These are phyloP conservation scores for Persicaria tinctoria DNA, from an alignment of 148 eudicot species.

Conservation along the genomic window DNA sequence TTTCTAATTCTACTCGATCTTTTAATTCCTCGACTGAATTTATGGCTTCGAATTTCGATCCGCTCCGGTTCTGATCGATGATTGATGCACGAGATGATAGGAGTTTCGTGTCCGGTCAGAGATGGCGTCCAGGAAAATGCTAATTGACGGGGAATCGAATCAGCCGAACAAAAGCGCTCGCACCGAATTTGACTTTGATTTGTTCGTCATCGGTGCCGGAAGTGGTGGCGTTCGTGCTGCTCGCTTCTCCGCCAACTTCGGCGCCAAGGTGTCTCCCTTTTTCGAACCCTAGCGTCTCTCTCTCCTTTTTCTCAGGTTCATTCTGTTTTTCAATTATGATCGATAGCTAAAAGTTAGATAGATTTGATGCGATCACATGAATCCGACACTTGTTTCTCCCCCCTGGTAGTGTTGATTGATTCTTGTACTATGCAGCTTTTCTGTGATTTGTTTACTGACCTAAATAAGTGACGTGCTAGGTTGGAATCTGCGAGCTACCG, in stretches of 20 bases:
- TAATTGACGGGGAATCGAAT: slow-evolving; percentile 49
- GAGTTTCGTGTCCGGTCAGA: background rate
- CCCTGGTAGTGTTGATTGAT: background rate
- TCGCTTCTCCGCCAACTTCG: slow-evolving; percentile 74
- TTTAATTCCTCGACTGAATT: background rate
- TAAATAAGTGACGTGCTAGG: slow-evolving; percentile 27
- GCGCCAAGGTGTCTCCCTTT: slow-evolving; percentile 64
- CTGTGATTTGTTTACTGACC: background rate
- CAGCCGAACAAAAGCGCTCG: slow-evolving; percentile 20
- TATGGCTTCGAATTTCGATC: background rate
- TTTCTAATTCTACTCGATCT: background rate
- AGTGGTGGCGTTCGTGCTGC: slow-evolving; percentile 97
- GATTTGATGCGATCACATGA: too few species aligned
- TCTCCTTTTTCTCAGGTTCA: background rate
- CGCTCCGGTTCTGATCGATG: background rate
- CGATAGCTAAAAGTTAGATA: background rate
- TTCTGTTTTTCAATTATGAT: background rate
- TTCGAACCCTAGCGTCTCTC: background rate
- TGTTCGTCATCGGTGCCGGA: slow-evolving; percentile 95
- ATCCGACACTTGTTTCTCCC: too few species aligned
- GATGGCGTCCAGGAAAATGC: slow-evolving; percentile 64
- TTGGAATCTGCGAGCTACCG: slow-evolving; percentile 96
- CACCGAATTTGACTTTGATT: slow-evolving; percentile 66
- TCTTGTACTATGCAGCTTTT: background rate
- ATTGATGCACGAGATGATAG: background rate